Base-by-base conservation (phyloP, 306 rosid species). In the Arachis hypogaea region DNA sequence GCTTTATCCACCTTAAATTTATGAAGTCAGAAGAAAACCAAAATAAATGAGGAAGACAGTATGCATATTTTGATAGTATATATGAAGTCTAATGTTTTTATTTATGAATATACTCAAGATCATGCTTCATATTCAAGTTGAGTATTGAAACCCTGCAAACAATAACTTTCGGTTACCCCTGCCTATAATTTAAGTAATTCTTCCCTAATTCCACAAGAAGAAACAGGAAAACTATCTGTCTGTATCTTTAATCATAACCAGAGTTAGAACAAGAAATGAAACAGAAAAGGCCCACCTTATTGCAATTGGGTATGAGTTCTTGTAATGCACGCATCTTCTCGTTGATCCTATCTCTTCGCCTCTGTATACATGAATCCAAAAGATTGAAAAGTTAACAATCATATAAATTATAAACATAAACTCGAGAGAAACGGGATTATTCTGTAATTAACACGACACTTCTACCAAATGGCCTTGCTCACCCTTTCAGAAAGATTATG, bases 401-500 rank as follows among this genome's bases (percentile, higher is more conserved):
- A 43, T 6, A 5, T 4, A 43, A 43, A 43, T 43, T 5, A 43
- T 5, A 43, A 43, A 50, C 40, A 76, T 9, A 60, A 72, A 51
- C 62, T 38, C 52, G 61, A 54, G 76, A 68, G 62, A 78, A 73
- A 64, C 45, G 40, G 36, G 41, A 57, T 41, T 36, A 9, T 45
- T 58, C 44, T n/a, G 47, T 38, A 56, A 33, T 18, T 36, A 72
- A 72, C 69, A 58, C 18, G 8, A 62, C 55, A 61, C 33, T 62
- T 63, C 61, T 9, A 47, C 72, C 52, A 66, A 58, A 22, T 72
- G 50, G 70, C 60, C 72, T 65, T 61, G 66, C 97, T 89, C 75
- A 94, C 99, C 88, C 99, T 92, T 88, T 94, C 99, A 5, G 99
- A 94, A 82, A 85, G 87, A 86, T 94, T 94, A 83, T 94, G 99